phyloP scores from a whole-genome alignment of 768 basidiomycete species.

The Suillus clintonianus region DNA sequence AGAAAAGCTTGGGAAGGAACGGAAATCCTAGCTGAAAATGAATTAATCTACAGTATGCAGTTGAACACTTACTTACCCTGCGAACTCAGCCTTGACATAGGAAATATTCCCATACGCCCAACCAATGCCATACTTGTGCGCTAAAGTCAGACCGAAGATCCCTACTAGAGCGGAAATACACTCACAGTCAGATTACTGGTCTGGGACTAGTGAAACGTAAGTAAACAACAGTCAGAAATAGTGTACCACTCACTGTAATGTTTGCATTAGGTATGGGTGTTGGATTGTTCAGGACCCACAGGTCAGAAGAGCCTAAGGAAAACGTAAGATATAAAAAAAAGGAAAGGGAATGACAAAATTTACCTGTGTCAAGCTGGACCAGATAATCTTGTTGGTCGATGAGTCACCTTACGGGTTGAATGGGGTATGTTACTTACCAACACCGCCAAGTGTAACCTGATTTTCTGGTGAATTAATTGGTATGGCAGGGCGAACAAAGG shows the following conservation, averaged over 20 bases:
- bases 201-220: conserved; percentile 35
- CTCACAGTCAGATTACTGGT: conserved; percentile 65
- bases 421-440: conserved; percentile 42
- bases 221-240: not conserved
- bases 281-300: conserved; percentile 62
- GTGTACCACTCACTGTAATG: conserved; percentile 45
- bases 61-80: conserved; percentile 51
- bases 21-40: conserved; percentile 46
- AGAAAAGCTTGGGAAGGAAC: conserved; percentile 73
- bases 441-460: conserved; percentile 68
- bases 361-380: conserved; percentile 82
- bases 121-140: conserved; percentile 72
- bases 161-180: not conserved
- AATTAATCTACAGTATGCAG: conserved; percentile 3
- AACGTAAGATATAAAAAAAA: not conserved
- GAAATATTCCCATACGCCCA: conserved; percentile 71
- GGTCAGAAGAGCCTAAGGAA: conserved; percentile 48
- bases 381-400: conserved; percentile 51
- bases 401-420: conserved; percentile 6
- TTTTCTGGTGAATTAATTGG: not conserved
- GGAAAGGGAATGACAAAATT: conserved; percentile 12
- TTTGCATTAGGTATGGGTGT: conserved; percentile 50
- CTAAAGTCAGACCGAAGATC: not conserved
- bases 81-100: conserved; percentile 65
- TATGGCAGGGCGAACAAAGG: not conserved